Evolutionary conservation across 2,329 filamentous ascomycete species (phyloP).

Genomic region (Aspergillus spinulosporus): DNA sequence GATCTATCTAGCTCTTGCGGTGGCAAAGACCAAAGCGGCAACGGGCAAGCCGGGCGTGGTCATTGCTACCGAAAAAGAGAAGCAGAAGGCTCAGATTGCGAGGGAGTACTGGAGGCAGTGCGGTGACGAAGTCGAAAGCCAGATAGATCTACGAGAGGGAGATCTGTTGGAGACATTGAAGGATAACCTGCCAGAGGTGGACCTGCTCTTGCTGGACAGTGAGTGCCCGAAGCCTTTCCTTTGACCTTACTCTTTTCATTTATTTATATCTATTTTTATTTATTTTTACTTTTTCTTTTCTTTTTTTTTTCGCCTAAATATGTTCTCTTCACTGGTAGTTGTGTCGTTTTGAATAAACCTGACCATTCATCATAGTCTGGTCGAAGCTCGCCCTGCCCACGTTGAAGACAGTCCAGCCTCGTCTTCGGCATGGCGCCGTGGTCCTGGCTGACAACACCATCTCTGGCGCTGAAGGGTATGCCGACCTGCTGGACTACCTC

Average conservation of each 20-base stretch:
- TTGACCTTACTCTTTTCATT: too few species aligned
- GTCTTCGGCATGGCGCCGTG: slow-evolving; percentile 37
- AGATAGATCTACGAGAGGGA: slow-evolving; percentile 60
- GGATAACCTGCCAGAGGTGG: slow-evolving; percentile 50
- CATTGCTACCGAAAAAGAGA: slow-evolving; percentile 63
- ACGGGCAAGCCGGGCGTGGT: slow-evolving; percentile 47
- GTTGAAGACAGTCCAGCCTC: slow-evolving; percentile 38
- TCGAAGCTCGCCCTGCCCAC: slow-evolving; percentile 40
- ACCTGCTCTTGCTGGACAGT: slow-evolving; percentile 66
- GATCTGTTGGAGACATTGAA: slow-evolving; percentile 59
- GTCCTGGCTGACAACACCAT: slow-evolving; percentile 43
- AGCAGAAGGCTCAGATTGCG: slow-evolving; percentile 54
- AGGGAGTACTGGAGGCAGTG: slow-evolving; percentile 54
- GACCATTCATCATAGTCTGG: slow-evolving; percentile 37
- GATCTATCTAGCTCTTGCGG: slow-evolving; percentile 62
- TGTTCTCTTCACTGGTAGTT: slow-evolving; percentile 32
- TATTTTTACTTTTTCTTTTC: background rate
- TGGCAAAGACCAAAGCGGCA: slow-evolving; percentile 48
- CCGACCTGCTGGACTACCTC: slow-evolving; percentile 52
- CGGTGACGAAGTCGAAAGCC: slow-evolving; percentile 50
- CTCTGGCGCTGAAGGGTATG: slow-evolving; percentile 33
- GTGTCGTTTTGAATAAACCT: too few species aligned
- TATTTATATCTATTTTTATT: too few species aligned
- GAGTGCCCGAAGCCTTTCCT: slow-evolving; percentile 33
- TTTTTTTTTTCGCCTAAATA: slow-evolving; percentile 32